Conservation (phyloP, 2,329 filamentous ascomycete genomes). For the Grosmannia huntii region DNA sequence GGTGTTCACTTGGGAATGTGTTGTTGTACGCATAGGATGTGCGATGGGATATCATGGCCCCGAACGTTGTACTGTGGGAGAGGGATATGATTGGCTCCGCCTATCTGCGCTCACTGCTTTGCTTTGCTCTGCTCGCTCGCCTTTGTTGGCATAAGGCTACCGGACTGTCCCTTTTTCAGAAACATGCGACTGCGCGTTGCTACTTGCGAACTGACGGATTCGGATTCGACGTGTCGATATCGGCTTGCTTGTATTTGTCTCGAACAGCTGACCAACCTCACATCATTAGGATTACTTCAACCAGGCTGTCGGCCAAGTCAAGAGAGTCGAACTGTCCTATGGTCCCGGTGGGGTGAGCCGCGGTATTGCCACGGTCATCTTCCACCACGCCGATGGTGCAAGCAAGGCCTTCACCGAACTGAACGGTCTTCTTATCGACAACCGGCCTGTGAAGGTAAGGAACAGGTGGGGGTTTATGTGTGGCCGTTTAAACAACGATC, state of each 20-base stretch:
- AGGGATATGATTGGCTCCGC: background rate
- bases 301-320: slow-evolving; percentile 78
- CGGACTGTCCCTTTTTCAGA: background rate
- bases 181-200: background rate
- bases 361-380: slow-evolving; percentile 82
- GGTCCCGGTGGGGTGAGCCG: slow-evolving; percentile 85
- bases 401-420: slow-evolving; percentile 71
- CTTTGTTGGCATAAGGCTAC: background rate
- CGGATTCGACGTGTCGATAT: slow-evolving; percentile 15
- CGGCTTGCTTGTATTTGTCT: slow-evolving; percentile 36
- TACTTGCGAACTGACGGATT: slow-evolving; percentile 4
- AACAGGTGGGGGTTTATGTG: no score
- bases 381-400: slow-evolving; percentile 68
- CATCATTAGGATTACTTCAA: slow-evolving; percentile 86
- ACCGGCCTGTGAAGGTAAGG: slow-evolving; percentile 74
- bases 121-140: slow-evolving; percentile 19
- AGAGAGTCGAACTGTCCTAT: slow-evolving; percentile 83
- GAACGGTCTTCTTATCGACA: slow-evolving; percentile 84
- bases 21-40: background rate
- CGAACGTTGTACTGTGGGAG: background rate
- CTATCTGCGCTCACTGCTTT: slow-evolving; percentile 22
- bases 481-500: background rate
- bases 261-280: slow-evolving; percentile 49
- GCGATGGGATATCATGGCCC: background rate
- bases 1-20: background rate